A percentile compares a stretch with the other conserved stretches of the same genome.
These are phyloP conservation scores for Kurtzmaniella quercitrusa DNA, from an alignment of 1,139 yeast species.

Conservation along the genomic window DNA sequence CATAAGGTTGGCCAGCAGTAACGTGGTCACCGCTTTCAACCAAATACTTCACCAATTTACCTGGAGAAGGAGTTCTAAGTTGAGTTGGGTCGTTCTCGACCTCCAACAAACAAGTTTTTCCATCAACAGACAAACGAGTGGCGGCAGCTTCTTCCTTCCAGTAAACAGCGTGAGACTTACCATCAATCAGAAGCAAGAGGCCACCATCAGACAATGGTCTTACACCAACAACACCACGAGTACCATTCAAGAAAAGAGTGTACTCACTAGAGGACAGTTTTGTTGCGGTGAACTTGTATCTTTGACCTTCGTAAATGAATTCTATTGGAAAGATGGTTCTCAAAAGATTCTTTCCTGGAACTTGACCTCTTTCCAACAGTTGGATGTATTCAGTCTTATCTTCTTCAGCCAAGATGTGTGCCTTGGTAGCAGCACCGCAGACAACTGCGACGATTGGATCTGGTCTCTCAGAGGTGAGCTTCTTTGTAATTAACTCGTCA, in stretches of 20 bases:
- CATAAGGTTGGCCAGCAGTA: conserved; percentile 87
- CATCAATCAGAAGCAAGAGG: conserved; percentile 78
- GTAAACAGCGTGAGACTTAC: conserved; percentile 90
- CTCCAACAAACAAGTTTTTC: conserved; percentile 90
- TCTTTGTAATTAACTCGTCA: conserved; percentile 89
- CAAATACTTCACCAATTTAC: conserved; percentile 88
- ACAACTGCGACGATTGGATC: conserved; percentile 86
- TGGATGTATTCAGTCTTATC: conserved; percentile 64
- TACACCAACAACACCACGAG: conserved; percentile 83
- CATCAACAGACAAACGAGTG: conserved; percentile 92
- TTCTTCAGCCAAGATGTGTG: conserved; percentile 75
- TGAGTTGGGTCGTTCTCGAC: conserved; percentile 98
- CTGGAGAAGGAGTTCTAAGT: conserved; percentile 97
- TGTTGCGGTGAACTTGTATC: conserved; percentile 93
- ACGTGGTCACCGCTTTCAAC: conserved; percentile 96
- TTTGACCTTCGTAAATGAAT: conserved; percentile 89
- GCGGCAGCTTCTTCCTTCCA: conserved; percentile 98
- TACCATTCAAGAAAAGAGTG: conserved; percentile 89
- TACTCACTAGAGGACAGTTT: conserved; percentile 82
- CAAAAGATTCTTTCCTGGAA: conserved; percentile 73
- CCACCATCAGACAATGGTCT: conserved; percentile 93
- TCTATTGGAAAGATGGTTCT: conserved; percentile 90
- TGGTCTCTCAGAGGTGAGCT: conserved; percentile 95
- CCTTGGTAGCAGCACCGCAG: conserved; percentile 96
- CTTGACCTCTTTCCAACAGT: conserved; percentile 91